Evolutionary conservation across 2,329 filamentous ascomycete species (phyloP).

Genomic region (Sordariomycetes sp.): DNA sequence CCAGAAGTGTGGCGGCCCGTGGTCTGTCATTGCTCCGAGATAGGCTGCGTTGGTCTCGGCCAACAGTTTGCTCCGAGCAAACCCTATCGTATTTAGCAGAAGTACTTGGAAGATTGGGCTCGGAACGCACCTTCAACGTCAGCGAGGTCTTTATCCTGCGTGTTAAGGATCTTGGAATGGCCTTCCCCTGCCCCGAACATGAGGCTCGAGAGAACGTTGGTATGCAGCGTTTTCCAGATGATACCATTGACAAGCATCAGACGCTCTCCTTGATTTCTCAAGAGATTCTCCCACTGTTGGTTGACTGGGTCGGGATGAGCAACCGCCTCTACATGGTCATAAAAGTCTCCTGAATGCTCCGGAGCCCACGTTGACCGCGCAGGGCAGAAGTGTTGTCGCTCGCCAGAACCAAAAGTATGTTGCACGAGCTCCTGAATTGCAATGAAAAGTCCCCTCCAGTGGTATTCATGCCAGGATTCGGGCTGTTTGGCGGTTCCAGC

Average conservation of each 20-base stretch:
- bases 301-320: conserved; percentile 15
- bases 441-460: too few species aligned
- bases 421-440: too few species aligned
- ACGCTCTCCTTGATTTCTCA: conserved; percentile 12
- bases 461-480: too few species aligned
- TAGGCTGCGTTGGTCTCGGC: conserved; percentile 14
- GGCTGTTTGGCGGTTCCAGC: too few species aligned
- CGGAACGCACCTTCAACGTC: conserved; percentile 16
- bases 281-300: conserved; percentile 17
- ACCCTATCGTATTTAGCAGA: too few species aligned
- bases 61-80: conserved; percentile 15
- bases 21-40: conserved; percentile 8
- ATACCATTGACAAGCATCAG: conserved; percentile 15
- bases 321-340: conserved; percentile 14
- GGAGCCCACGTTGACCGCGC: conserved; percentile 13
- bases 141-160: conserved; percentile 11
- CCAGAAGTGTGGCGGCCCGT: conserved; percentile 18
- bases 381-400: background rate
- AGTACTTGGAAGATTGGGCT: too few species aligned
- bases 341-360: conserved; percentile 12
- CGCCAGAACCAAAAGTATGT: too few species aligned
- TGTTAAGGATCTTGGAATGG: conserved; percentile 12
- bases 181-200: conserved; percentile 19
- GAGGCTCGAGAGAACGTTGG: conserved; percentile 14
- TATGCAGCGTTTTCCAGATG: conserved; percentile 6